A percentile compares a stretch with the other conserved stretches of the same genome.
Evolutionary conservation across 75 land plant species (phyloP).

Genomic region (Pinus albicaulis): DNA sequence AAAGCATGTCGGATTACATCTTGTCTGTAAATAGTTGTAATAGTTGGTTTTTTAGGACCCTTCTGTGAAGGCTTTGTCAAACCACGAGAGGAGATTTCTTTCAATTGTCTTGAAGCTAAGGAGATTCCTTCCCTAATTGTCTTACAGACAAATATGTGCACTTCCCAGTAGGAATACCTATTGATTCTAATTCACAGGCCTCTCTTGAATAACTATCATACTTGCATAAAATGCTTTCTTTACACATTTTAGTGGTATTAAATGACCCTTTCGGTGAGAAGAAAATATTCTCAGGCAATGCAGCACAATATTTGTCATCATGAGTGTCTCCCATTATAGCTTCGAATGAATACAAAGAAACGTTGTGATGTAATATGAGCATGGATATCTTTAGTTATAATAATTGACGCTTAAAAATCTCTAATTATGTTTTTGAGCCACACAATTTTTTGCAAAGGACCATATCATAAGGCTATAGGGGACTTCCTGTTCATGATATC

Average conservation of each 20-base stretch:
- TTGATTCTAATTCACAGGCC: background rate
- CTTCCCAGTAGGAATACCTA: background rate
- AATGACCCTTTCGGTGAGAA: background rate
- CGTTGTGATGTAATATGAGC: background rate
- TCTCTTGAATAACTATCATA: background rate
- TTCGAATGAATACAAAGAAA: background rate
- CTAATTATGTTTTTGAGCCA: too few species aligned
- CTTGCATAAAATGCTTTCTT: background rate
- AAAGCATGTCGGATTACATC: too few species aligned
- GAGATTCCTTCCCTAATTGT: background rate
- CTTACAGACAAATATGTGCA: background rate
- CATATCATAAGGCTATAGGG: too few species aligned
- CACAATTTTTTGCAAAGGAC: too few species aligned
- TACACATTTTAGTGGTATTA: background rate
- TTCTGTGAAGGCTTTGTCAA: background rate
- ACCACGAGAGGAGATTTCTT: background rate
- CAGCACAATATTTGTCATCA: background rate
- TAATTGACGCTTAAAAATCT: background rate
- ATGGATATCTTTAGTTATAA: background rate
- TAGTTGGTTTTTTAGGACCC: background rate
- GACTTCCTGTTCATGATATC: too few species aligned
- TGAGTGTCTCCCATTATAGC: background rate
- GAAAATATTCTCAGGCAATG: background rate
- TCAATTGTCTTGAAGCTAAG: background rate
- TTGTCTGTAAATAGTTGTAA: background rate